Evolutionary conservation across 768 basidiomycete genomes (phyloP).

Genomic region (Pholiota microspora): DNA sequence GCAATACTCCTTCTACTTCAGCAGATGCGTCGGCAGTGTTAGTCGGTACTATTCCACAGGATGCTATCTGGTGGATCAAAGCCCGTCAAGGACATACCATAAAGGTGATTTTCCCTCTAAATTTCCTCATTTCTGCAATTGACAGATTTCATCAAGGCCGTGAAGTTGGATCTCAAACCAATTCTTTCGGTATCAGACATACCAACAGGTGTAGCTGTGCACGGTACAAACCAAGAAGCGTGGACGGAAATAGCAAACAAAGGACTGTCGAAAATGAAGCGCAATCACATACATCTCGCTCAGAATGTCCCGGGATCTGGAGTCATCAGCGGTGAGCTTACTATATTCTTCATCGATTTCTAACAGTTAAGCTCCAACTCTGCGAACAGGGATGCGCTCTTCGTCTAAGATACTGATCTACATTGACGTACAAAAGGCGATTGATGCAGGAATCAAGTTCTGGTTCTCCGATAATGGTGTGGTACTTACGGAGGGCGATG

Average conservation of each 20-base stretch:
- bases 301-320: conserved; percentile 66
- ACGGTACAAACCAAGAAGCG: conserved; percentile 69
- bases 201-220: conserved; percentile 70
- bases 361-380: not conserved
- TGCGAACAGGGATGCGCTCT: conserved; percentile 69
- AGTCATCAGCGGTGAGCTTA: conserved; percentile 72
- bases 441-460: conserved; percentile 69
- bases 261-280: conserved; percentile 80
- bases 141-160: too few relatives aligned
- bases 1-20: not conserved
- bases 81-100: conserved; percentile 92
- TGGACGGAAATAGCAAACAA: conserved; percentile 65
- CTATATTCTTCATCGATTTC: not conserved
- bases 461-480: conserved; percentile 86
- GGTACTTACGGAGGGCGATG: conserved; percentile 79
- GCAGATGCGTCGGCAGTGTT: not conserved
- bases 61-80: conserved; percentile 76
- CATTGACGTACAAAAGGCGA: conserved; percentile 69
- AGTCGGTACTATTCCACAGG: not conserved
- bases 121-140: too few relatives aligned
- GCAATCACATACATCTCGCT: conserved; percentile 93
- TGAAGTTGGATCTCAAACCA: conserved; percentile 65
- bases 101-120: too few relatives aligned
- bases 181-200: conserved; percentile 60
- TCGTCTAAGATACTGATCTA: conserved; percentile 81